Base-by-base conservation (phyloP, 2,329 filamentous ascomycete genomes). In the Aspergillus sp. region DNA sequence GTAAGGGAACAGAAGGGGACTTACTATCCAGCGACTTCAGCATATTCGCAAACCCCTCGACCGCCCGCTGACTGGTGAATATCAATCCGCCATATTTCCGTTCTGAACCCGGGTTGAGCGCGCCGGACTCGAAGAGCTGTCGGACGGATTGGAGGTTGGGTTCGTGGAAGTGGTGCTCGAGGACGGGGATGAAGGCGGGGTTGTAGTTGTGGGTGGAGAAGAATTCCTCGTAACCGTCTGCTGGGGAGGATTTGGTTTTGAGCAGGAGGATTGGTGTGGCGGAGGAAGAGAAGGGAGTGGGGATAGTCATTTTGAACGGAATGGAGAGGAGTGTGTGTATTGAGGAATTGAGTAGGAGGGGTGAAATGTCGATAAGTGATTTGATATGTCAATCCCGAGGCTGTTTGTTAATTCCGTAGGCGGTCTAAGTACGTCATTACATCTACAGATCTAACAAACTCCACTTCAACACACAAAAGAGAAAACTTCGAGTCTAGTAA, bases 51-150 rank as follows among this genome's bases (percentile, higher is more conserved):
- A 81, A 79, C 0, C 72, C 80, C 57, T 82, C 80, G 1, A 81
- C 80, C 3, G 80, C 78, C 36, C 80, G 69, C 65, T 82, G 80
- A 57, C 78, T 80, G 12, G 80, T 82, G 63, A 82, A 81, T 58
- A 82, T 80, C 52, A 82, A 63, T 1, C 80, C 80, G 26, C 80
- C 80, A 65, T 81, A 82, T 63, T 67, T 69, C 29, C 63, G 52
- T 0, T 24, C 55, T 1, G 62, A 56, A 0, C 61, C 60, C 18
- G 64, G 56, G 14, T 56, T 54, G 12, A 78, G 66, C 42, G 64
- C 60, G n/a, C 73, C 71, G 2, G 67, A 71, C 11, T 67, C 60
- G 59, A 81, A 74, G 36, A 79, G 69, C 3, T 69, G 63, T 56
- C 70, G 70, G 10, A 81, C 67, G 29, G 56, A 55, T 2, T 63